phyloP scores from a whole-genome alignment of 1,284 basidiomycete species.

The Fomitopsis palustris region DNA sequence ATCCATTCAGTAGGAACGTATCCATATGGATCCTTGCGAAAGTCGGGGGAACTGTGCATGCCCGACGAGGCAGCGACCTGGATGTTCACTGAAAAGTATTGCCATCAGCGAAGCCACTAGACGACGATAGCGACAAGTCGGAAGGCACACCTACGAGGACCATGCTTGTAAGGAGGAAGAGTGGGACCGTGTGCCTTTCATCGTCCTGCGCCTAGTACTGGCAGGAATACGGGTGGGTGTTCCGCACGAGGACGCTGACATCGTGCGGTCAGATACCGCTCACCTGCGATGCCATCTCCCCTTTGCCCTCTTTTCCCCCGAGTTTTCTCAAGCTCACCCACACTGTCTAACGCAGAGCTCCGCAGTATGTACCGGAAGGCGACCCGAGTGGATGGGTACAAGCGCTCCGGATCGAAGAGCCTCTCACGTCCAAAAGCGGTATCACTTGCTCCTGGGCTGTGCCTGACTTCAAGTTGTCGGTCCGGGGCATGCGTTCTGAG shows the following conservation, averaged over 20 bases:
- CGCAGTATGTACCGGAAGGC: not conserved
- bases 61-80: not conserved
- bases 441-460: not conserved
- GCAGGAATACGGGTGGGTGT: not conserved
- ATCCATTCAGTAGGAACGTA: constrained; percentile 32
- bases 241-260: not conserved
- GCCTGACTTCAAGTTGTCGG: not conserved
- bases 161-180: not conserved
- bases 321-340: not conserved
- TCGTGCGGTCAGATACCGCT: not conserved
- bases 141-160: not conserved
- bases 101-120: too few species aligned
- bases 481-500: not conserved
- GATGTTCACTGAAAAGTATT: too few species aligned
- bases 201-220: not conserved
- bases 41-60: not conserved
- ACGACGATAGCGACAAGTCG: too few species aligned
- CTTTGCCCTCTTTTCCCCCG: too few species aligned
- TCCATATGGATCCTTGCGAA: constrained; percentile 18
- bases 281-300: not conserved
- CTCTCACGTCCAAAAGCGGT: not conserved
- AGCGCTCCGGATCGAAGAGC: not conserved
- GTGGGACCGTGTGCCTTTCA: not conserved
- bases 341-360: not conserved
- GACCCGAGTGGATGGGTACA: not conserved